Base-by-base conservation (phyloP, 2,329 filamentous ascomycete genomes). In the Talaromyces sp. region DNA sequence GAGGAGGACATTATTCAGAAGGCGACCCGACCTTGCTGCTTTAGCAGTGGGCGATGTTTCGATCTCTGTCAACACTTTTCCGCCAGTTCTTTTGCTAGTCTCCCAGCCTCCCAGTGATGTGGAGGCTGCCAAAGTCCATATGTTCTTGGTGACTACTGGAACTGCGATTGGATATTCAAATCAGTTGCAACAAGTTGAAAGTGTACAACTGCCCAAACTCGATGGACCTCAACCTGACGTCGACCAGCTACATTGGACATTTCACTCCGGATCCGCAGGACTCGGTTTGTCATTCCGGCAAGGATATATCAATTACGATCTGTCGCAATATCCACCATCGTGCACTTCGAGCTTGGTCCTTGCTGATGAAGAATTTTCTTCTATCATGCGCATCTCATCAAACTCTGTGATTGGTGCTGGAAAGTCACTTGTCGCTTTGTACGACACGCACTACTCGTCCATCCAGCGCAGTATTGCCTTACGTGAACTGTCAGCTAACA, bases 371-470 rank as follows among this genome's bases (percentile, higher is more conserved):
- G 64, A 70, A 4, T 79, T 80, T 54, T 78, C 75, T 1, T 81
- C 79, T 1, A 68, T 79, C 37, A 75, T 81, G 73, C 78, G 79
- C 35, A 73, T 81, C 49, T 80, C 80, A 6, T 73, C 78, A 6
- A 75, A 78, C 54, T 76, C 76, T 15, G 74, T 82, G 13, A 79
- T 81, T 61, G 79, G 73, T 9, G 77, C 77, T 9, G 76, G 74
- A 27, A 70, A 77, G 45, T 79, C 78, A 17, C 71, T 77, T n/a
- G 70, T 83, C 27, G 79, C 77, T 2, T 69, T 83, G 7, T 80
- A 81, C 62, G 80, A 82, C 68, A 77, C 80, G n/a, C 77, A 80
- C 57, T 83, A 80, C 68, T 75, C 78, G 67, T 81, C 81, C 1
- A 72, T 82, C 15, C 80, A 82, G 67, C 77, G 78, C 61, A 78